Conservation (phyloP, 2,329 filamentous ascomycete species). For the Neocatenulostroma microsporum region DNA sequence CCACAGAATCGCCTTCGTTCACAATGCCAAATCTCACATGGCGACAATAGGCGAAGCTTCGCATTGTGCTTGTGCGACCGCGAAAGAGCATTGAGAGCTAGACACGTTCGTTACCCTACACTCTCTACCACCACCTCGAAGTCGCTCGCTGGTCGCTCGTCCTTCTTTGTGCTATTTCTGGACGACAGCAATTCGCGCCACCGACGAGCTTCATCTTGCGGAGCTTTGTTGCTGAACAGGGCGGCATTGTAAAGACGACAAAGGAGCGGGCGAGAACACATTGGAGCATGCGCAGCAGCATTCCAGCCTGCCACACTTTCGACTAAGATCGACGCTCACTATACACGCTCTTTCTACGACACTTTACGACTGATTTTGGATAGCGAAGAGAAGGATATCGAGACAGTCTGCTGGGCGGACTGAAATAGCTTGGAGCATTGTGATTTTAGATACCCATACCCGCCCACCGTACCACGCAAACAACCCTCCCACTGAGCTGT, state of each 20-base stretch:
- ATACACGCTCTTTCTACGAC: constrained; percentile 3
- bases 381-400: not conserved
- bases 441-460: constrained; percentile 3
- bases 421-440: constrained; percentile 1
- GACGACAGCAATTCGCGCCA: constrained; percentile 1
- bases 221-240: constrained; percentile 1
- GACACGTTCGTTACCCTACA: not conserved
- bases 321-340: not conserved
- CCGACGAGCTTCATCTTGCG: not conserved
- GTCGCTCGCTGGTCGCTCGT: not conserved
- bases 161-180: constrained; percentile 7
- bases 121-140: not conserved
- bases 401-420: constrained; percentile 6
- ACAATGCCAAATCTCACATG: not conserved
- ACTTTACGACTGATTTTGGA: not conserved
- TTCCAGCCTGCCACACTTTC: not conserved
- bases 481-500: not conserved
- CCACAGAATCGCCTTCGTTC: too few relatives aligned
- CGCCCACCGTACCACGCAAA: constrained; percentile 1
- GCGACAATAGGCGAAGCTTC: constrained; percentile 9
- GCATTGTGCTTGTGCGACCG: constrained; percentile 2
- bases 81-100: not conserved
- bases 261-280: constrained; percentile 8
- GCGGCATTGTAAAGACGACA: constrained; percentile 6
- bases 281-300: constrained; percentile 1